Evolutionary conservation across 495 filamentous ascomycete species (phyloP), one percentile per base, ranked within the genome.

Genomic region (Daldinia bambusicola): DNA sequence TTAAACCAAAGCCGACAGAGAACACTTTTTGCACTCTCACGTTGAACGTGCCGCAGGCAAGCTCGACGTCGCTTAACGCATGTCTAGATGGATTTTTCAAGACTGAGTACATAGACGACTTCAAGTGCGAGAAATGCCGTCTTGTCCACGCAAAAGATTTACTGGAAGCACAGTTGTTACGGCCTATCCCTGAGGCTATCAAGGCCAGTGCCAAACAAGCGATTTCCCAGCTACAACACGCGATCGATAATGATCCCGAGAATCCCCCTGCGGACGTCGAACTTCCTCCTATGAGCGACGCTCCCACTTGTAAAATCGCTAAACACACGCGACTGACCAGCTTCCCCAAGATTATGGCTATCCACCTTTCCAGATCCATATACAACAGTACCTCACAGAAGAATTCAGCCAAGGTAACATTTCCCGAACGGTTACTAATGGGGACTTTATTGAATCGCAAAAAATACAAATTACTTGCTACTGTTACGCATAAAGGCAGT

Each of bases 41-140:
- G 6, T 82, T 99, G 43, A 93, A 94, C 67, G 96, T 99, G 3
- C 95, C 95, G 0, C 93, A 93, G 75, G 79, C 83, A 41, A 82
- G 78, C 18, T 79, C 84, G 7, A 84, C 83, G 13, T 83, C 81
- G 12, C 73, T 88, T 26, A 84, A 78, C 55, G 73, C 80, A 4
- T 98, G 96, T 76, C 94, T 98, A 63, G 95, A 99, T 78, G 91
- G 91, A 16, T 88, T 98, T 78, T 89, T 99, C 68, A 98, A 97
- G 77, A 93, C 90, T 0, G 95, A 99, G 74, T 90, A 92, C 75
- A 97, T 99, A 57, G 96, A 99, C 57, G 95, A 97, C 75, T 99
- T 95, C 81, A 91, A 91, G 53, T 99, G 95, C 78, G 95, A 98
- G 65, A 91, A 89, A 72, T 99, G 95, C 66, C 91, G 92, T 10